Base-by-base conservation (phyloP, 495 filamentous ascomycete genomes). In the Paragyromitra xinjiangensis region DNA sequence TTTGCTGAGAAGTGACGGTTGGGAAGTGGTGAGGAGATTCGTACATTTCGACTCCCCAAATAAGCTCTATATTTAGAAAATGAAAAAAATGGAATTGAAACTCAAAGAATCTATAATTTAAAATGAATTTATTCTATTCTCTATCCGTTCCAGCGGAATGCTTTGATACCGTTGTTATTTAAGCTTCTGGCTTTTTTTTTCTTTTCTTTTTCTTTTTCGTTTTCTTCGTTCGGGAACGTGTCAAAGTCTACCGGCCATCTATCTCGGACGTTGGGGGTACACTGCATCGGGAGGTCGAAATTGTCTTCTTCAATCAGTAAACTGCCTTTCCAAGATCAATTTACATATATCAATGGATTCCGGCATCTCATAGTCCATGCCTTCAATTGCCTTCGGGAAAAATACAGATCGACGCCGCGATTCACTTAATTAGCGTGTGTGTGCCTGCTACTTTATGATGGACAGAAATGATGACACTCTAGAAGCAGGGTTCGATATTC, bases 11-110 rank as follows among this genome's bases (percentile, higher is more conserved):
- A 39, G 61, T 37, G 40, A 51, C 69, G 74, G 74, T 66, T 59
- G 29, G 74, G 74, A 73, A 77, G 74, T 77, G 74, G 74, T 77
- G 74, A 73, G 74, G 69, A 40, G 64, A 73, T 77, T 77, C 74
- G 61, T 77, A 77, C 74, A 77, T 77, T 73, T 71, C 40, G 55
- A 65, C 61, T 26, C 44, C 8, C n/a, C 22, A 39, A 56, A 40
- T 74, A 14, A 53, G 71, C 64, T 74, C 26, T 59, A 29, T 70
- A n/a, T 71, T 61, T 53, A 37, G 22, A 61, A 29, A 16, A 44
- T 34, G 29, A 34, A 22, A 22, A 34, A 29, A 34, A 34, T 34
- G 2, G 29, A 29, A 34, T 34, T 34, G 29, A 55, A 24, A 58
- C 4, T 22, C 6, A 26, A 6, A 44, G 24, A 59, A n/a, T 26